Evolutionary conservation across 2,329 filamentous ascomycete species (phyloP).

Genomic region (Neofusicoccum cordaticola): DNA sequence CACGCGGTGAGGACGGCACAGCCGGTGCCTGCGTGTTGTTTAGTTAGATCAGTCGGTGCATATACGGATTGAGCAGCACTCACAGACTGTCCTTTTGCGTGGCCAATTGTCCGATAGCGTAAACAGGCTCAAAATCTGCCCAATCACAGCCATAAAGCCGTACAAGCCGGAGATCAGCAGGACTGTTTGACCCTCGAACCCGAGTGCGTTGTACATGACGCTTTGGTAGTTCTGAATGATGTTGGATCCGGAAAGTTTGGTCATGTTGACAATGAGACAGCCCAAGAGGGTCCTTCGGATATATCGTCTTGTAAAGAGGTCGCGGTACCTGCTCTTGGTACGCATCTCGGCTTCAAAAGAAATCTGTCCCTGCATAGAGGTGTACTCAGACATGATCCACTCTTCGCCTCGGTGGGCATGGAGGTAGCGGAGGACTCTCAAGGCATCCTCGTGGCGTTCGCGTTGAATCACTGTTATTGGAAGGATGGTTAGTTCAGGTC

Average conservation of each 20-base stretch:
- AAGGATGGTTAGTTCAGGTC: no score
- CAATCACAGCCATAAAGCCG: slow-evolving; percentile 38
- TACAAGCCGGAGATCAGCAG: slow-evolving; percentile 37
- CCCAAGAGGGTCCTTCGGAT: slow-evolving; percentile 33
- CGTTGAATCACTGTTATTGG: slow-evolving; percentile 20
- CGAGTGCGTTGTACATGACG: slow-evolving; percentile 35
- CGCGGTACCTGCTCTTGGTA: slow-evolving; percentile 13
- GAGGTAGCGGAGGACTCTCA: slow-evolving; percentile 28
- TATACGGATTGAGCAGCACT: neutral
- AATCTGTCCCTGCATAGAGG: slow-evolving; percentile 32
- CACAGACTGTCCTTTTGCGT: slow-evolving; percentile 28
- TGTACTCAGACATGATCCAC: slow-evolving; percentile 26
- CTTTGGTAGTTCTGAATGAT: slow-evolving; percentile 41
- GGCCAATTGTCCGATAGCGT: slow-evolving; percentile 36
- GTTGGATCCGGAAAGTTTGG: slow-evolving; percentile 34
- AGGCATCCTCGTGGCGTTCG: slow-evolving; percentile 25
- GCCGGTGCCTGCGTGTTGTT: slow-evolving; percentile 23
- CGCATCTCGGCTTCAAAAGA: slow-evolving; percentile 26
- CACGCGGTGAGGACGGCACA: slow-evolving; percentile 27
- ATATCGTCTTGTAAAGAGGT: slow-evolving; percentile 28
- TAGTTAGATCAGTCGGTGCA: no score
- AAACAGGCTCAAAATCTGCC: slow-evolving; percentile 33
- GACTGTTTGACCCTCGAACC: slow-evolving; percentile 31
- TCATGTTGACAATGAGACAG: slow-evolving; percentile 35
- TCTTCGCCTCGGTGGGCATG: slow-evolving; percentile 23